Percentiles rank a stretch among this genome's conserved stretches.
These are phyloP conservation scores for Prunus dulcis DNA, from an alignment of 306 rosid species.

Conservation along the genomic window DNA sequence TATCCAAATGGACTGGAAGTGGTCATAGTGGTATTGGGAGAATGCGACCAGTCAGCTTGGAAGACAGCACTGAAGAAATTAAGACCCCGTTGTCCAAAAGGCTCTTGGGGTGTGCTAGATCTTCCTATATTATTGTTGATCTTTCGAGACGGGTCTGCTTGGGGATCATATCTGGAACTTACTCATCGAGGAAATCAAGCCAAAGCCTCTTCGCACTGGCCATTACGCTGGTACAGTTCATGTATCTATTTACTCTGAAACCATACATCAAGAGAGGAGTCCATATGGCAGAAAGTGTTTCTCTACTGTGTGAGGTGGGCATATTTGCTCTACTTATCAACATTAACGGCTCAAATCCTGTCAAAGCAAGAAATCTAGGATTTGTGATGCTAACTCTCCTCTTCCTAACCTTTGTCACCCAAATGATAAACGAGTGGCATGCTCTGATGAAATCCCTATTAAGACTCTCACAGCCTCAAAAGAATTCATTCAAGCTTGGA, in stretches of 20 bases:
- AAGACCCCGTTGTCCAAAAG: slow-evolving; percentile 27
- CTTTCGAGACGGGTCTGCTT: slow-evolving; percentile 45
- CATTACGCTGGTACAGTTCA: slow-evolving; percentile 45
- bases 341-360: slow-evolving; percentile 27
- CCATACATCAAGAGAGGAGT: slow-evolving; percentile 53
- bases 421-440: slow-evolving; percentile 54
- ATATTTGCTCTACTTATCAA: slow-evolving; percentile 36
- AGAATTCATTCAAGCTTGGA: slow-evolving; percentile 41
- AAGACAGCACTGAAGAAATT: slow-evolving; percentile 45
- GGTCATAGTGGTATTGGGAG: slow-evolving; percentile 37
- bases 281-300: slow-evolving; percentile 47
- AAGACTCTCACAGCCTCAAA: slow-evolving; percentile 42
- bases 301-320: slow-evolving; percentile 48
- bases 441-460: slow-evolving; percentile 37
- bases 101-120: slow-evolving; percentile 48
- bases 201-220: slow-evolving; percentile 46
- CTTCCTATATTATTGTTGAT: slow-evolving; percentile 49
- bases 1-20: slow-evolving; percentile 37
- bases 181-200: slow-evolving; percentile 40
- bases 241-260: slow-evolving; percentile 40
- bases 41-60: slow-evolving; percentile 34
- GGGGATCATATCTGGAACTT: slow-evolving; percentile 55
- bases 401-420: slow-evolving; percentile 40
- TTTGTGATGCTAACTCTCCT: slow-evolving; percentile 41
- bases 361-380: slow-evolving; percentile 28